Evolutionary conservation across 1,139 yeast genomes (phyloP), one percentile per base, ranked within the genome.

Genomic region (Nakaseomyces uthaithaninus): DNA sequence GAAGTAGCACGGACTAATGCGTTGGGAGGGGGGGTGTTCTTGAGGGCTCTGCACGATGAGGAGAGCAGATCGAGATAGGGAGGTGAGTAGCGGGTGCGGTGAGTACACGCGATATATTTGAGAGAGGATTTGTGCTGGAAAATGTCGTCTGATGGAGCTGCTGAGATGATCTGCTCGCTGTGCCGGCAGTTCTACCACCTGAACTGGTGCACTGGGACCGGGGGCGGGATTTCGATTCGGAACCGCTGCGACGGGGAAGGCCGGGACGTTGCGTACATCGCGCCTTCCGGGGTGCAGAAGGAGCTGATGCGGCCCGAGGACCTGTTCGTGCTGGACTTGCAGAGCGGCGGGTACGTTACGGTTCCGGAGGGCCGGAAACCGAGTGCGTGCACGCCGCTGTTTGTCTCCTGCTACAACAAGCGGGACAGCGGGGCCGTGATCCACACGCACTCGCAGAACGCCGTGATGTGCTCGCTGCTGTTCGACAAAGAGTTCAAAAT

Each of bases 281-380:
- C 96, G 0, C 97, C 97, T 2, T 84, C 95, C 7, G 97, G 97
- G 1, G 94, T 89, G 6, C 96, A 89, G 59, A 89, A 89, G 64
- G 97, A 89, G 61, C 68, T 89, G 48, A 78, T 89, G 72, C 66
- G 71, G 39, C 94, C 95, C 2, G 72, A 75, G 54, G 87, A 89
- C 57, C 72, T 89, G 76, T 86, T 85, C 60, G 86, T 86, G 12
- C 79, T 80, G 65, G 78, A 80, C 46, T 14, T 25, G 30, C 60
- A 70, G 16, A 67, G 70, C 7, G 67, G 72, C n/a, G 68, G 70
- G 40, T 75, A 82, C 44, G 52, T 83, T 16, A 65, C 83, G 31
- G 68, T 69, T 9, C 95, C 95, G 1, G 64, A 69, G 34, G 66
- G 66, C 14, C 80, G 74, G 62, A 86, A 85, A 60, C 95, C 95